Conservation (phyloP, 495 filamentous ascomycete genomes). For the Aspergillus homomorphus region DNA sequence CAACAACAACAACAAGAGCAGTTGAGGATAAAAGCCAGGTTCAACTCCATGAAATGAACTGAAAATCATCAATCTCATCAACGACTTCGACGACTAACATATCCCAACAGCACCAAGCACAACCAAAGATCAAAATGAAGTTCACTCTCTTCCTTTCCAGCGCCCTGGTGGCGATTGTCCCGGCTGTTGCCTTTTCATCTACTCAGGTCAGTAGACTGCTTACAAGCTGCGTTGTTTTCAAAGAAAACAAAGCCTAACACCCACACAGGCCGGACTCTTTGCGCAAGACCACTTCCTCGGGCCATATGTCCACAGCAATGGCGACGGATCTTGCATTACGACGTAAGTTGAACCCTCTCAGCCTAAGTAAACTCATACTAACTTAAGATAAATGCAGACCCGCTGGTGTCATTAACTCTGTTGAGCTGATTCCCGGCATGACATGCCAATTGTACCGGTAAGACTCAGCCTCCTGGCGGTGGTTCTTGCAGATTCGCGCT, state of each 20-base stretch:
- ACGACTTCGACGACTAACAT: not conserved
- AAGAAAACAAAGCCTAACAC: not conserved
- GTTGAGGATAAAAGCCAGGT: too few relatives aligned
- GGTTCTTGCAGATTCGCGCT: too few relatives aligned
- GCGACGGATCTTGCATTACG: not conserved
- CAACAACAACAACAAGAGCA: too few relatives aligned
- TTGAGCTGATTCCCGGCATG: constrained; percentile 1
- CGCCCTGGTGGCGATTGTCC: constrained; percentile 1
- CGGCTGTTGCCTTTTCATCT: not conserved
- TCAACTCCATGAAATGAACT: not conserved
- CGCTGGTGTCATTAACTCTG: not conserved
- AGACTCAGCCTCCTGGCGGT: too few relatives aligned
- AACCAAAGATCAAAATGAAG: not conserved
- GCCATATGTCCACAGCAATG: not conserved
- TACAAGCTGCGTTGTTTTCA: not conserved
- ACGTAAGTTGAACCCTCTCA: not conserved
- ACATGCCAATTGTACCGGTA: constrained; percentile 1
- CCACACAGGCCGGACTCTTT: not conserved
- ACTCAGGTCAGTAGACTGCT: not conserved
- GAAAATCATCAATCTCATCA: not conserved
- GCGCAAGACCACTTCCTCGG: not conserved
- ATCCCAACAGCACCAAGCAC: not conserved
- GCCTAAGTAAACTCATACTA: not conserved
- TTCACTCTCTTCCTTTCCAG: not conserved
- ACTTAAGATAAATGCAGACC: not conserved